phyloP scores from a whole-genome alignment of 768 basidiomycete species.

The Pleurotus salmoneostramineus region DNA sequence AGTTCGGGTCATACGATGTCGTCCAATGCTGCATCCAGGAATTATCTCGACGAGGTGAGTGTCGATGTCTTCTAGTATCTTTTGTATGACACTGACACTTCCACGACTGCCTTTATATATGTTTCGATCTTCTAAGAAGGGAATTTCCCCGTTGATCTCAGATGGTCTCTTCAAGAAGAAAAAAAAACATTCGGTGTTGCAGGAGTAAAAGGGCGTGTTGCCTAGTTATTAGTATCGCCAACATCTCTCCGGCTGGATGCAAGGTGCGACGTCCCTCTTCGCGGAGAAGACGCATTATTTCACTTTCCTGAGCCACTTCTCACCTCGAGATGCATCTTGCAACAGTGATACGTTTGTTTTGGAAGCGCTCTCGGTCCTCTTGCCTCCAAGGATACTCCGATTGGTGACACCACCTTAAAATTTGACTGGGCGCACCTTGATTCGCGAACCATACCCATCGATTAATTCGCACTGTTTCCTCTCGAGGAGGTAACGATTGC shows the following conservation, averaged over 20 bases:
- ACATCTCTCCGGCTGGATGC: slow-evolving; percentile 7
- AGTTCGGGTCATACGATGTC: slow-evolving; percentile 1
- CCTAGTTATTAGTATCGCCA: slow-evolving; percentile 7
- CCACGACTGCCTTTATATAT: slow-evolving; percentile 5
- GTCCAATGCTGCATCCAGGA: background rate
- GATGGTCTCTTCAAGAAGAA: background rate
- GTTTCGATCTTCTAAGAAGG: slow-evolving; percentile 7
- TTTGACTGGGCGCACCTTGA: slow-evolving; percentile 8
- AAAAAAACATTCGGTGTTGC: slow-evolving; percentile 5
- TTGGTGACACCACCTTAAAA: slow-evolving; percentile 7
- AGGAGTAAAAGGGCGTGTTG: slow-evolving; percentile 7
- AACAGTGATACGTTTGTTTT: slow-evolving; percentile 8
- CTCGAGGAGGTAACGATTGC: slow-evolving; percentile 4
- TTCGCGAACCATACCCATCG: slow-evolving; percentile 8
- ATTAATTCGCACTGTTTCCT: slow-evolving; percentile 4
- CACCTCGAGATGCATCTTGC: slow-evolving; percentile 7
- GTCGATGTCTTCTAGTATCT: background rate
- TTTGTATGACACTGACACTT: background rate
- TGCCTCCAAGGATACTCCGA: slow-evolving; percentile 7
- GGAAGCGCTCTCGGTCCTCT: slow-evolving; percentile 9
- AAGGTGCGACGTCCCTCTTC: slow-evolving; percentile 4
- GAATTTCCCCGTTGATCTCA: slow-evolving; percentile 9
- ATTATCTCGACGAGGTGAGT: background rate
- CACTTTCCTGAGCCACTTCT: slow-evolving; percentile 4
- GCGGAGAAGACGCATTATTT: slow-evolving; percentile 2